Evolutionary conservation across 495 filamentous ascomycete genomes (phyloP).

Genomic region (Neurospora tetrasperma): DNA sequence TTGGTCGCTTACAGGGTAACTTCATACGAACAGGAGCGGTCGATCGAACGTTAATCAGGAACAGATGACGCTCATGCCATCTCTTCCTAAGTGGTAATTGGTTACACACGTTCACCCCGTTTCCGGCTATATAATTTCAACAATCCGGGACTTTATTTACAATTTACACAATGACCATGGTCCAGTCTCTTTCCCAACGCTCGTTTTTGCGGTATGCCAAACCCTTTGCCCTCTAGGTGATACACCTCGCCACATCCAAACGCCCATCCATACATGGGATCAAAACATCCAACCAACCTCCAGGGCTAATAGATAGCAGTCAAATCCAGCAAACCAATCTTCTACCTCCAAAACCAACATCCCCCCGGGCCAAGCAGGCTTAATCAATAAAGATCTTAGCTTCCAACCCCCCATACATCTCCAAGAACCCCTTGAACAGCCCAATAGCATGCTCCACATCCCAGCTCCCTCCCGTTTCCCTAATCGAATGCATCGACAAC

Average conservation of each 20-base stretch:
- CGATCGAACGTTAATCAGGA: background rate
- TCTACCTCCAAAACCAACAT: background rate
- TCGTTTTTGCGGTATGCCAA: background rate
- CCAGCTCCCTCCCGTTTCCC: slow-evolving; percentile 77
- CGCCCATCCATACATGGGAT: background rate
- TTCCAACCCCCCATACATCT: slow-evolving; percentile 69
- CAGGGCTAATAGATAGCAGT: background rate
- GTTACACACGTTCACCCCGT: background rate
- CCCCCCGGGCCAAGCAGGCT: background rate
- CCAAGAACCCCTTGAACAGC: slow-evolving; percentile 81
- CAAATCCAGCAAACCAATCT: background rate
- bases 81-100: background rate
- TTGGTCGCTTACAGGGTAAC: background rate
- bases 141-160: background rate
- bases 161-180: background rate
- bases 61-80: background rate
- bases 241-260: background rate
- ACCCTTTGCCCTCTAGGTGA: background rate
- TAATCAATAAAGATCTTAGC: slow-evolving; percentile 71
- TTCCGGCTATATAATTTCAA: background rate
- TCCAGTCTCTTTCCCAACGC: background rate
- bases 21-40: background rate
- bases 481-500: slow-evolving; percentile 92
- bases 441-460: slow-evolving; percentile 84
- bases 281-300: background rate